Percentiles rank a stretch among this genome's conserved stretches.
Conservation (phyloP, 1,284 basidiomycete genomes). For the Afroboletus lepidellus region DNA sequence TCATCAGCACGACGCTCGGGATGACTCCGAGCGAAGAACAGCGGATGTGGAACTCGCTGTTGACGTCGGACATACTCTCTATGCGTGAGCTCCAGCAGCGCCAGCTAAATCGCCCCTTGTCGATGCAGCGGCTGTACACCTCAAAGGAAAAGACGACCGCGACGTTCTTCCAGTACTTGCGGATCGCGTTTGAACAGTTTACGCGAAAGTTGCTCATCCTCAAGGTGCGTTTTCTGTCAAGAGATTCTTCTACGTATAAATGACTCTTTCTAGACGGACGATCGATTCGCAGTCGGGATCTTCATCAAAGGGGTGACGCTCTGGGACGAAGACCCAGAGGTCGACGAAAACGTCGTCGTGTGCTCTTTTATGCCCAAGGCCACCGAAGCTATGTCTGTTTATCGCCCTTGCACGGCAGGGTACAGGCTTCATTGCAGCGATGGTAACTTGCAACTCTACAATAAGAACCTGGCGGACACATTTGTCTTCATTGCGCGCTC, state of each 20-base stretch:
- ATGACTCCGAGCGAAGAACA: conserved; percentile 42
- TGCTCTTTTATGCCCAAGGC: conserved; percentile 60
- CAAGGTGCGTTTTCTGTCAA: conserved; percentile 39
- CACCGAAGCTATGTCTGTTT: conserved; percentile 45
- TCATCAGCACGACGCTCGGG: conserved; percentile 41
- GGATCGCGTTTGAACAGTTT: conserved; percentile 52
- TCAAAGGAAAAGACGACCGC: conserved; percentile 49
- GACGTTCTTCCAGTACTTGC: conserved; percentile 62
- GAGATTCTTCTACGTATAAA: not conserved
- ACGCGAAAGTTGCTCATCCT: conserved; percentile 57
- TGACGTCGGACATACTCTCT: conserved; percentile 57
- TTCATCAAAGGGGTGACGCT: conserved; percentile 59
- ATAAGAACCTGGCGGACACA: conserved; percentile 49
- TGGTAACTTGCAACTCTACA: conserved; percentile 54
- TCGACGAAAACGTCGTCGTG: conserved; percentile 58
- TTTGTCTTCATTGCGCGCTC: conserved; percentile 57
- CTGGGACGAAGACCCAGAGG: conserved; percentile 61
- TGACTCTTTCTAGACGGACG: conserved; percentile 46
- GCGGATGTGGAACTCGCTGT: conserved; percentile 59
- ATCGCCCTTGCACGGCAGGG: conserved; percentile 49
- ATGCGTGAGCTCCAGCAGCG: conserved; percentile 49
- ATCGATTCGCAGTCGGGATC: conserved; percentile 58
- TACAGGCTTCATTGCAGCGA: conserved; percentile 57
- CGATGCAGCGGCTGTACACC: conserved; percentile 60
- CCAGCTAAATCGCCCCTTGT: conserved; percentile 49